Evolutionary conservation across 106 monocot species (phyloP).

Genomic region (Phalaenopsis equestris): DNA sequence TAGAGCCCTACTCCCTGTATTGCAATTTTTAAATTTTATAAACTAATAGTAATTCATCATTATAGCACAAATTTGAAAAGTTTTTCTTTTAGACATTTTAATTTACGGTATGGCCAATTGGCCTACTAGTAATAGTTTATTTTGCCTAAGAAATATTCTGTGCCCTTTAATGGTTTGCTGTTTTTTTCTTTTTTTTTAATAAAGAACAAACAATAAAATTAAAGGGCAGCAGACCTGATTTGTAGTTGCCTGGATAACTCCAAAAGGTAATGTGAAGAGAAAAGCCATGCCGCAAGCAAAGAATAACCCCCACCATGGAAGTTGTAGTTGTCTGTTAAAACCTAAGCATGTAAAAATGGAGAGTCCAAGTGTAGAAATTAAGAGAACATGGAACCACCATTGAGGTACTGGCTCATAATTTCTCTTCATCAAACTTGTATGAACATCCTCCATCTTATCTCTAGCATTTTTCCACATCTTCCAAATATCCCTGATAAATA

Average conservation of each 20-base stretch:
- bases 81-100: not conserved
- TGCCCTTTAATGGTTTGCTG: no score
- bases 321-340: conserved; percentile 19
- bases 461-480: conserved; percentile 4
- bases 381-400: conserved; percentile 46
- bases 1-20: conserved; percentile 69
- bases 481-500: conserved; percentile 8
- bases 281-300: conserved; percentile 36
- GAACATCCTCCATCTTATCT: conserved; percentile 23
- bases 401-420: conserved; percentile 43
- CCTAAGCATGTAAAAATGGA: conserved; percentile 29
- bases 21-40: not conserved
- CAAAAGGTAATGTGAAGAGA: conserved; percentile 60
- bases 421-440: conserved; percentile 41
- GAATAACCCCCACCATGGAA: conserved; percentile 53
- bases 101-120: no score
- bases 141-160: no score
- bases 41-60: not conserved
- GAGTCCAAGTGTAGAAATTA: conserved; percentile 21
- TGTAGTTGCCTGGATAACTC: conserved; percentile 52
- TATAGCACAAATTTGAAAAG: not conserved
- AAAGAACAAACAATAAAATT: not conserved
- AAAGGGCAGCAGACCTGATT: conserved; percentile 28
- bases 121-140: no score
- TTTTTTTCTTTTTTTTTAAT: no score